Base-by-base conservation (phyloP, 331 rosid species). In the Erythrophleum ivorense region DNA sequence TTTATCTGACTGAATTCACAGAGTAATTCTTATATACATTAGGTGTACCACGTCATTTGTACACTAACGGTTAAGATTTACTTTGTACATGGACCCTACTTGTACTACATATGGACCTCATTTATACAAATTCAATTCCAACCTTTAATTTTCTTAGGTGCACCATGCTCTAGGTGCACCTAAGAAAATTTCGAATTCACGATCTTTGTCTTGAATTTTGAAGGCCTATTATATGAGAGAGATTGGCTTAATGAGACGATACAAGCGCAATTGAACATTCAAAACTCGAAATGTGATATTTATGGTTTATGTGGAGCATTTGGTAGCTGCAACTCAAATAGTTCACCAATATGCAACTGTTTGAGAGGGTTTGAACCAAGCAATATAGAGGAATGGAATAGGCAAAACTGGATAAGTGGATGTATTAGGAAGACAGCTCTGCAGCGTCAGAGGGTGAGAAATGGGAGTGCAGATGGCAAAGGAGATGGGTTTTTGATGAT, bases 321-420 rank as follows among this genome's bases (percentile, higher is more conserved):
- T 76, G 86, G 88, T 29, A 58, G 40, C 18, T 91, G 92, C 78
- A 63, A 43, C 12, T 45, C 80, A 6, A 16, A 2, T 5, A 71
- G 12, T 0, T 67, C 87, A 14, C 90, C 89, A 1, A 36, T 80
- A 59, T 88, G 90, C 53, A 81, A 54, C 13, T 91, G 92, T 69
- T 62, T 62, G 43, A 62, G 41, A 13, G 68, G 68, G 14, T 33
- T 62, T 62, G n/a, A 62, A 33, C 68, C 68, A 62, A 62, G 68
- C 18, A 62, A 62, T 33, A 33, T n/a, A 62, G 13, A 16, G 9
- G 68, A 29, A 31, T 33, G 68, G 43, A 7, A 13, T 12, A 62
- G 13, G 68, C 43, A 62, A 33, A 62, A 62, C 9, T 76, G 88
- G 90, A 70, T 70, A 11, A 19, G 14, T 33, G 90, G 92, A 18